Base-by-base conservation (phyloP, 148 eudicot species). In the Mesembryanthemum crystallinum region DNA sequence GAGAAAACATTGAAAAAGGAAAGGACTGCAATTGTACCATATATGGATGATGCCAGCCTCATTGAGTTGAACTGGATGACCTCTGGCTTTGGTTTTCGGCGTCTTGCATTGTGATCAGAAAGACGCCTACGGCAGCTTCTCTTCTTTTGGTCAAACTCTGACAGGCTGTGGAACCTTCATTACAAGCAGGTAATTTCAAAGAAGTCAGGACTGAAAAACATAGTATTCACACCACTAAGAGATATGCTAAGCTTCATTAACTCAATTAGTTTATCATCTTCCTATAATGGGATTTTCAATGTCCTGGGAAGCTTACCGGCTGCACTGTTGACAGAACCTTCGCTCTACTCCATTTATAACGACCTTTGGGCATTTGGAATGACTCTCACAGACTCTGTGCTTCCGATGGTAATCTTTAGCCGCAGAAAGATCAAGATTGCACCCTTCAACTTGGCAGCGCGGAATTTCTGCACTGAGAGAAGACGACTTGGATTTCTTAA, bases 281-380 rank as follows among this genome's bases (percentile, higher is more conserved):
- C 8, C 74, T n/a, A 20, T 20, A 60, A 71, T 51, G 58, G 28
- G 24, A 14, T 47, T 14, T 0, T 37, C 5, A 57, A 28, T 62
- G 20, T 54, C 71, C 54, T 47, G 57, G 10, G 79, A 72, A 45
- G 76, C 76, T 84, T 80, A 90, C 98, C 98, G 88, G 92, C 98
- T 95, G 83, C 98, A 95, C 73, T 92, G 98, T 72, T 95, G 98
- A 82, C 98, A 95, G 83, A 95, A 95, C 78, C 98, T 86, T 23
- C 98, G 87, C 64, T 92, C 98, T 21, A 84, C 66, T 45, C 98
- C 98, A 59, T 77, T 84, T 13, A 95, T 87, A 64, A 90, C 80
- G 49, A 95, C 98, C 80, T 84, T 87, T 0, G 92, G 89, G 77
- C 87, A 79, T 74, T 92, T 95, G 62, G 98, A 88, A 78, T 95